Base-by-base conservation (phyloP, 768 basidiomycete species). In the Mycena albidolilacea region DNA sequence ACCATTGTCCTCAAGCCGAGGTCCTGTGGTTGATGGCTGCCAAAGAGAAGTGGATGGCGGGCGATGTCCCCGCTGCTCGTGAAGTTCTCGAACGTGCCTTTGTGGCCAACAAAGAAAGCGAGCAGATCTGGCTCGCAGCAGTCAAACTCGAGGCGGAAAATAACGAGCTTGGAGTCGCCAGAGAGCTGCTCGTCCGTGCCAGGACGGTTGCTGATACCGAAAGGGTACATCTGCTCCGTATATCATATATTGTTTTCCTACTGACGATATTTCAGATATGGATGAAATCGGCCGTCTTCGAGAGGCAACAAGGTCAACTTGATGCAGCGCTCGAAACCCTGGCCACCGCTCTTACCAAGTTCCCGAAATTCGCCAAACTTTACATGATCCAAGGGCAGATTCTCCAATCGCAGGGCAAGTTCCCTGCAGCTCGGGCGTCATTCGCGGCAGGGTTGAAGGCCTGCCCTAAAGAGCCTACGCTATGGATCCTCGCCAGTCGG, bases 331-430 rank as follows among this genome's bases (percentile, higher is more conserved):
- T 98, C 21, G 85, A 91, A 72, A 96, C 93, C 0, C 87, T 96
- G 12, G 84, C 90, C 17, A 86, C 88, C 3, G 97, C 96, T 0
- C 87, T 98, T 38, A 82, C 84, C 63, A 97, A 93, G 80, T 99
- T 95, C 88, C 93, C 96, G 1, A 91, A 91, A 74, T 97, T 95
- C 78, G 88, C 95, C 60, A 99, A 99, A 83, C 82, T 98, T 1
- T 97, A 99, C 84, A 96, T 98, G 95, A 93, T 99, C 74, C 95
- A 98, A 84, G 97, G 96, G 0, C 97, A 98, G 79, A 96, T 99
- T 15, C 87, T 92, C 74, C 89, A 93, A 74, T 82, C 89, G 23
- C 87, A 87, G 52, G 85, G 86, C n/a, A 89, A 93, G 64, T 84
- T 87, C 59, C 61, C 90, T 6, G 87, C 87, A 3, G 96, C 97